Percentiles rank a stretch among this genome's conserved stretches.
These are phyloP conservation scores for Elsinoe batatas DNA, from an alignment of 2,329 filamentous ascomycete genomes.

Conservation along the genomic window DNA sequence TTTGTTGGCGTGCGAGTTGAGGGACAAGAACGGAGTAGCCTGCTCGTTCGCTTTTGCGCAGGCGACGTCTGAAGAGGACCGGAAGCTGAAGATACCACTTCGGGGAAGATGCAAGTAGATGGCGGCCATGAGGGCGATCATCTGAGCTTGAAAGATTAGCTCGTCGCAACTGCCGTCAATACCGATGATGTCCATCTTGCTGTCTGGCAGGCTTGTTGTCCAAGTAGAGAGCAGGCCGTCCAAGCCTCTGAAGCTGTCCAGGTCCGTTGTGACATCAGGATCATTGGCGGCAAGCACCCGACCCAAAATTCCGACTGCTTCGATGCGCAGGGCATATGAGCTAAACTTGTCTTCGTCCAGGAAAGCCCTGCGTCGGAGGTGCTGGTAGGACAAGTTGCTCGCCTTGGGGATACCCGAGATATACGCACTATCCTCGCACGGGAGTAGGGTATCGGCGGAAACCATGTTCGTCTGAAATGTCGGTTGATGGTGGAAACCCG, in stretches of 20 bases:
- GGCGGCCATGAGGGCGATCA: conserved; percentile 55
- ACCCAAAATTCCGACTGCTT: conserved; percentile 68
- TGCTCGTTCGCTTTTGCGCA: conserved; percentile 37
- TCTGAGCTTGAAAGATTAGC: conserved; percentile 83
- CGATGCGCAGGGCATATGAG: conserved; percentile 76
- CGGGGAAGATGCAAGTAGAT: conserved; percentile 73
- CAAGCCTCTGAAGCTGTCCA: conserved; percentile 25
- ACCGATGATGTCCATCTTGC: conserved; percentile 60
- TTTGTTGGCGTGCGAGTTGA: conserved; percentile 64
- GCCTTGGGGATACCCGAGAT: conserved; percentile 29
- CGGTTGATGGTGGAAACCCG: conserved; percentile 64
- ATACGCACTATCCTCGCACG: conserved; percentile 74
- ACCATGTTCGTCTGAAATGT: conserved; percentile 62
- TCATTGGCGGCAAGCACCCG: conserved; percentile 51
- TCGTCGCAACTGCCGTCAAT: conserved; percentile 68
- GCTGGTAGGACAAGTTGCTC: background rate
- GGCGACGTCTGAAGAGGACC: conserved; percentile 40
- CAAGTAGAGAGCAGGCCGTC: conserved; percentile 41
- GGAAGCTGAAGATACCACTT: conserved; percentile 58
- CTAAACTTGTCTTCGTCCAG: conserved; percentile 51
- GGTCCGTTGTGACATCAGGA: conserved; percentile 17
- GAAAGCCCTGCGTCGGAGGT: background rate
- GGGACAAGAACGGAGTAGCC: conserved; percentile 41
- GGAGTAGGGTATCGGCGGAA: conserved; percentile 58
- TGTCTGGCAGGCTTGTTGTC: conserved; percentile 65